Evolutionary conservation across 2,329 filamentous ascomycete genomes (phyloP), one percentile per base, ranked within the genome.

Genomic region (Meredithiella fracta): DNA sequence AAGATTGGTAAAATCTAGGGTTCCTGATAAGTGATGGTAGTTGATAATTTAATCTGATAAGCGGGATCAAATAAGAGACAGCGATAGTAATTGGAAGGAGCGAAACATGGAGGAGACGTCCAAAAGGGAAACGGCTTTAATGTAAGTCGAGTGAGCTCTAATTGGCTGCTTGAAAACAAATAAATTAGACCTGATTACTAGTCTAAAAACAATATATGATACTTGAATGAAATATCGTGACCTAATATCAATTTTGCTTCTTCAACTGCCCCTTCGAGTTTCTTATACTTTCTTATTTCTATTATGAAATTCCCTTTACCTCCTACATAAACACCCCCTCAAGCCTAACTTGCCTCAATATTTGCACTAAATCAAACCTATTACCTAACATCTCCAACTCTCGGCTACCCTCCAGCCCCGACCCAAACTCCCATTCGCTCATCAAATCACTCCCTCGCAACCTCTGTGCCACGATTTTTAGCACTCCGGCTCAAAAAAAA

Each of bases 331-430:
- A 44, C 40, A 20, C 40, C 11, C 2, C 15, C 40, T 22, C 40
- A 7, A 44, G 20, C 40, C 15, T n/a, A 8, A 44, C 20, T 3
- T 2, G 7, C 5, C 40, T 44, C 11, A 44, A 8, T n/a, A n/a
- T 44, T 44, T 44, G 11, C 40, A 44, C 40, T 11, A 34, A 34
- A 44, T n/a, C 40, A 44, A 44, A 22, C 11, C 20, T n/a, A 44
- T 44, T 44, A 44, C 40, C 40, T 44, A 44, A 44, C 17, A 44
- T 44, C 40, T 44, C 40, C 40, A 44, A 44, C 40, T 44, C 40
- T 44, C 40, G 40, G 15, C 40, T 7, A 9, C 20, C 40, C 20
- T 34, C 29, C 29, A 34, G 29, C 29, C 29, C 11, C 29, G 29
- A 34, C 29, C 29, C 5, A 34, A 34, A 11, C 11, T 34, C 11